These are phyloP conservation scores for Ambrosia artemisiifolia DNA, from an alignment of 129 eudicot species.

Conservation along the genomic window DNA sequence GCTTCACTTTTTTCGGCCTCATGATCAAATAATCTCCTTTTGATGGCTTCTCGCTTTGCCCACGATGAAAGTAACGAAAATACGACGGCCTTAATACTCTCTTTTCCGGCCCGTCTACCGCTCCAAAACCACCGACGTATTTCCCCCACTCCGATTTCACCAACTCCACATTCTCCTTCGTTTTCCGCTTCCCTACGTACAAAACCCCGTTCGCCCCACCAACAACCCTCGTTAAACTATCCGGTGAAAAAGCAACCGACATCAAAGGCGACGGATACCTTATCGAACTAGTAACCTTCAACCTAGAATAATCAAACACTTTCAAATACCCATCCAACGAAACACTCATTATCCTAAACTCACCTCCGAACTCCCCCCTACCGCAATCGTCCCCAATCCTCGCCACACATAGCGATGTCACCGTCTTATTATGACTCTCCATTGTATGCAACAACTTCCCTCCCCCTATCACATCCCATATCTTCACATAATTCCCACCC, in stretches of 20 bases:
- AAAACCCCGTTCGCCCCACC: slow-evolving; percentile 76
- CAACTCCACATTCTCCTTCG: slow-evolving; percentile 31
- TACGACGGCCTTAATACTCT: slow-evolving; percentile 62
- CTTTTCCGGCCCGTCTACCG: slow-evolving; percentile 36
- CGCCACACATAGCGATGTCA: slow-evolving; percentile 72
- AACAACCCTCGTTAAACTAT: slow-evolving; percentile 64
- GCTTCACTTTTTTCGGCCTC: slow-evolving; percentile 73
- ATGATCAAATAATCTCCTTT: slow-evolving; percentile 68
- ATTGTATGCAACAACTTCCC: slow-evolving; percentile 70
- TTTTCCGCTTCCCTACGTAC: slow-evolving; percentile 70
- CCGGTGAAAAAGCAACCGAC: slow-evolving; percentile 78
- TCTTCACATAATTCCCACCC: slow-evolving; percentile 77
- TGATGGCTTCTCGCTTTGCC: slow-evolving; percentile 74
- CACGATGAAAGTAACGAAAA: slow-evolving; percentile 80
- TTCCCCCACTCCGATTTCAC: slow-evolving; percentile 37
- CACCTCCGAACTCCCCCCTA: slow-evolving; percentile 38
- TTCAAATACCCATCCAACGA: slow-evolving; percentile 85
- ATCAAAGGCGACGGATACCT: slow-evolving; percentile 65
- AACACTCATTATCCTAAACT: slow-evolving; percentile 76
- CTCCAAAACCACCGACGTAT: slow-evolving; percentile 39
- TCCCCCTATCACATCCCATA: slow-evolving; percentile 96
- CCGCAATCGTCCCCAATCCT: slow-evolving; percentile 47
- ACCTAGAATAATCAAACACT: slow-evolving; percentile 70
- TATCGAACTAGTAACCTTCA: slow-evolving; percentile 73
- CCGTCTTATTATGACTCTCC: slow-evolving; percentile 90